These are phyloP conservation scores for Magnusiomyces clavatus DNA, from an alignment of 1,139 yeast species.

Conservation along the genomic window DNA sequence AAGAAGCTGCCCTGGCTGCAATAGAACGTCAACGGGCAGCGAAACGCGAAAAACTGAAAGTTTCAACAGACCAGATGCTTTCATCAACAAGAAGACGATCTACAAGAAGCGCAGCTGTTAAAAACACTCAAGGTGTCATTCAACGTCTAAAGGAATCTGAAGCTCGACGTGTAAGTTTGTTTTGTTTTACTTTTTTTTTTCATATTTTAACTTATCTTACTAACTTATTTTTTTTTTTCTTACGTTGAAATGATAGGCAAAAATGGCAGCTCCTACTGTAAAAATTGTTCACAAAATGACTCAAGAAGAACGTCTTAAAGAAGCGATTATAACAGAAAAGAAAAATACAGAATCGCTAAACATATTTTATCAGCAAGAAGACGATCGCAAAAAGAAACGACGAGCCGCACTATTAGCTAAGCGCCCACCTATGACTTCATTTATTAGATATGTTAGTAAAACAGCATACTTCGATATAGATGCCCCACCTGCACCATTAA, in stretches of 20 bases:
- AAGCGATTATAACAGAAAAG: slow-evolving; percentile 81
- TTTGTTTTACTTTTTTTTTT: not conserved
- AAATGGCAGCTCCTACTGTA: slow-evolving; percentile 34
- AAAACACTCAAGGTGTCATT: slow-evolving; percentile 70
- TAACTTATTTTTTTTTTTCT: not conserved
- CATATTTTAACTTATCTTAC: not conserved
- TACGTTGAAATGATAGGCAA: slow-evolving; percentile 25
- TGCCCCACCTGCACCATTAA: slow-evolving; percentile 7
- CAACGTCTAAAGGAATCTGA: slow-evolving; percentile 68
- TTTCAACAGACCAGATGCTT: slow-evolving; percentile 36
- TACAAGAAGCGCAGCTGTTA: slow-evolving; percentile 68
- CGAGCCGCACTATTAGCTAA: slow-evolving; percentile 62
- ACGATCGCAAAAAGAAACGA: slow-evolving; percentile 70
- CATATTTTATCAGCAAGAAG: slow-evolving; percentile 75
- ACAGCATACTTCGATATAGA: slow-evolving; percentile 24
- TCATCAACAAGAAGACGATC: slow-evolving; percentile 68
- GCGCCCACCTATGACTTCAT: slow-evolving; percentile 50
- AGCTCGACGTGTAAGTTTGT: slow-evolving; percentile 38
- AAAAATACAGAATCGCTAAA: slow-evolving; percentile 66
- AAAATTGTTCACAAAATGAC: slow-evolving; percentile 44
- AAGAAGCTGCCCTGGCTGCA: slow-evolving; percentile 13
- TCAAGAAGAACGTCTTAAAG: slow-evolving; percentile 76
- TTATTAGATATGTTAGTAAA: slow-evolving; percentile 44
- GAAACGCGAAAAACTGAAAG: slow-evolving; percentile 16
- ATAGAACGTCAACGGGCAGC: slow-evolving; percentile 7